These are phyloP conservation scores for Protomyces inouyei DNA, from an alignment of 1,139 yeast genomes.

Conservation along the genomic window DNA sequence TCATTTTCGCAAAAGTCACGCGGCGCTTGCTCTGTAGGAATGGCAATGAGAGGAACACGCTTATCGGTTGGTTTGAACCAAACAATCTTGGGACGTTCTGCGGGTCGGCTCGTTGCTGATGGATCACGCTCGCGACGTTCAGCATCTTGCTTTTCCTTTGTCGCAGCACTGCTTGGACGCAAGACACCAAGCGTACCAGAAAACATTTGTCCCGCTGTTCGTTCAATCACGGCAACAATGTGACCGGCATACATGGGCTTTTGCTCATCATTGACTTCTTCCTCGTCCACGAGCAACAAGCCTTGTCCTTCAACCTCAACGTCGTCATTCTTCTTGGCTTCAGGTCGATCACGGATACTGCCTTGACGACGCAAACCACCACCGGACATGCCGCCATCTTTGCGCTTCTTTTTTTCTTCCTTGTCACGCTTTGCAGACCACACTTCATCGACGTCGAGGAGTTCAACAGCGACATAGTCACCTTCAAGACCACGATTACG, in stretches of 20 bases:
- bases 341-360: constrained; percentile 88
- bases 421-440: constrained; percentile 96
- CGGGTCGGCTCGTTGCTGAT: constrained; percentile 34
- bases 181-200: constrained; percentile 88
- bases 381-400: constrained; percentile 43
- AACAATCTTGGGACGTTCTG: constrained; percentile 79
- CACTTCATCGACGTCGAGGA: constrained; percentile 91
- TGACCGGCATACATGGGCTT: constrained; percentile 97
- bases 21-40: constrained; percentile 98
- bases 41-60: constrained; percentile 94
- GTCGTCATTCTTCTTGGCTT: constrained; percentile 97
- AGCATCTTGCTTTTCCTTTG: constrained; percentile 64
- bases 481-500: constrained; percentile 97
- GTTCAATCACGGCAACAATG: constrained; percentile 94
- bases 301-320: constrained; percentile 98
- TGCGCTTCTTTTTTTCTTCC: constrained; percentile 93
- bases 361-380: constrained; percentile 71
- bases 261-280: constrained; percentile 85
- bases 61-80: constrained; percentile 99
- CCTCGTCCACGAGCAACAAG: constrained; percentile 83
- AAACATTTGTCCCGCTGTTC: constrained; percentile 89
- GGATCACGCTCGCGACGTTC: constrained; percentile 48
- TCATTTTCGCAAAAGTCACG: constrained; percentile 90
- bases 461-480: constrained; percentile 90
- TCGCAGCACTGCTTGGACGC: constrained; percentile 94